Conservation (phyloP, 2,329 filamentous ascomycete species). For the Coniochaeta prunicola region DNA sequence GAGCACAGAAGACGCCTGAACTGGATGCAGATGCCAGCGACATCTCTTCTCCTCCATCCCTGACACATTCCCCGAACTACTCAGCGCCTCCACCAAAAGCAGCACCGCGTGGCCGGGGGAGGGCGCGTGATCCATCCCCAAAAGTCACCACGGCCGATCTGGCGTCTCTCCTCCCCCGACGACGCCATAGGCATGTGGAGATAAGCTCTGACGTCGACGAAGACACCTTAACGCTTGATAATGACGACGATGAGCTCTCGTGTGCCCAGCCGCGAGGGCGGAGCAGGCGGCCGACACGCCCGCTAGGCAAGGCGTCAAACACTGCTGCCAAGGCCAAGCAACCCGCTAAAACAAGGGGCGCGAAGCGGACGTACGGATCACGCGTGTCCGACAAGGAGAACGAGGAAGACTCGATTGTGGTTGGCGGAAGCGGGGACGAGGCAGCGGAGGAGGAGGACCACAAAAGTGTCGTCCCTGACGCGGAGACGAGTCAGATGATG, state of each 20-base stretch:
- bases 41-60: slow-evolving; percentile 56
- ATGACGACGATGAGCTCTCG: slow-evolving; percentile 51
- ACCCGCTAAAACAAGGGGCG: slow-evolving; percentile 8
- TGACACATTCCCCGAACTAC: slow-evolving; percentile 60
- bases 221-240: slow-evolving; percentile 26
- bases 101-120: not conserved
- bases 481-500: slow-evolving; percentile 23
- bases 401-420: slow-evolving; percentile 23
- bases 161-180: slow-evolving; percentile 45
- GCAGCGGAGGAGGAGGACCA: slow-evolving; percentile 25
- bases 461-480: slow-evolving; percentile 20
- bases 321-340: slow-evolving; percentile 18
- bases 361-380: slow-evolving; percentile 40
- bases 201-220: slow-evolving; percentile 39
- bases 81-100: slow-evolving; percentile 19
- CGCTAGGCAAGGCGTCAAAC: slow-evolving; percentile 7
- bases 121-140: slow-evolving; percentile 20
- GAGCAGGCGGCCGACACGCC: slow-evolving; percentile 8
- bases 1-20: slow-evolving; percentile 27
- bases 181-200: slow-evolving; percentile 35
- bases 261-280: slow-evolving; percentile 31
- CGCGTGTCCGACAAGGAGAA: slow-evolving; percentile 54
- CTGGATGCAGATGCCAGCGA: slow-evolving; percentile 38
- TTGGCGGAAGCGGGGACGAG: slow-evolving; percentile 11
- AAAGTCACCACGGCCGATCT: slow-evolving; percentile 48